Conservation (phyloP, 352 stramenopile genomes). For the Saprolegnia parasitica region DNA sequence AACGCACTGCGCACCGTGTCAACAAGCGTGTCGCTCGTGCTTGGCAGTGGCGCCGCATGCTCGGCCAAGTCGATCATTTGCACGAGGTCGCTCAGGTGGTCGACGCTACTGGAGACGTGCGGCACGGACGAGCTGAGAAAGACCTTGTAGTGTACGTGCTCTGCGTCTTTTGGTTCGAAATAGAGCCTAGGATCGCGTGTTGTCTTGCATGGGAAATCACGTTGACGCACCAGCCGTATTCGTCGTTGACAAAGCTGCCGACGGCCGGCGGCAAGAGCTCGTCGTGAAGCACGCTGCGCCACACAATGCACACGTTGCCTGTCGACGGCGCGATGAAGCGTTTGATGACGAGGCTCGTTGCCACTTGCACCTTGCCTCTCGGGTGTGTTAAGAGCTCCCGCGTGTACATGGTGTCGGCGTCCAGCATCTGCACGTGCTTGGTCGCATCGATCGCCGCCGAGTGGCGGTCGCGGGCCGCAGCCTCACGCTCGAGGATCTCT, state of each 20-base stretch:
- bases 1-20: too few relatives aligned
- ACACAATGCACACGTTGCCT: not conserved
- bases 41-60: too few relatives aligned
- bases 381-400: not conserved
- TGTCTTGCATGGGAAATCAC: too few relatives aligned
- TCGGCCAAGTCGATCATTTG: too few relatives aligned
- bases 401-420: not conserved
- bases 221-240: slow-evolving; percentile 14
- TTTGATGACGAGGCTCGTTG: slow-evolving; percentile 3
- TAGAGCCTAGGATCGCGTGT: too few relatives aligned
- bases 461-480: too few relatives aligned
- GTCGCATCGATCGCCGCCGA: not conserved
- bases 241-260: slow-evolving; percentile 10
- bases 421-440: not conserved
- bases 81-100: too few relatives aligned
- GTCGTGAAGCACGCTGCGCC: slow-evolving; percentile 5
- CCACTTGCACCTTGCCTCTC: not conserved
- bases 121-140: too few relatives aligned
- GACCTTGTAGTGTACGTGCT: too few relatives aligned
- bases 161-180: too few relatives aligned
- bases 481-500: not conserved
- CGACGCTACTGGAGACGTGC: too few relatives aligned
- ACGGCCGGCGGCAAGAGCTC: not conserved
- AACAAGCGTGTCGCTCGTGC: too few relatives aligned
- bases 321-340: not conserved